phyloP scores from a whole-genome alignment of 1,139 yeast species.

The Meyerozyma sp. region DNA sequence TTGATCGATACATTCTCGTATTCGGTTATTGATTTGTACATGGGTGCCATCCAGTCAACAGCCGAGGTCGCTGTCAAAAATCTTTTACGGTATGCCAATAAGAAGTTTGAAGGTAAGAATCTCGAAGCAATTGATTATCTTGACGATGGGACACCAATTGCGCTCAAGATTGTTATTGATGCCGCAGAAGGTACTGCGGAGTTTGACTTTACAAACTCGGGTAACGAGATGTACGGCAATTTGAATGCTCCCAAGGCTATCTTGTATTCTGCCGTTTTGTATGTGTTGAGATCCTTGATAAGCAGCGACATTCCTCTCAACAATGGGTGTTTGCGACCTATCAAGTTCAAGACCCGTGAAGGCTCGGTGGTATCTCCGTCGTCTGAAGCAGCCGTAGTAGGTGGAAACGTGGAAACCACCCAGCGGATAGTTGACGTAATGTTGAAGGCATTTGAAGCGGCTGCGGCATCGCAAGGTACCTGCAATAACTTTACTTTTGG shows the following conservation, averaged over 20 bases:
- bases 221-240: slow-evolving; percentile 56
- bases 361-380: slow-evolving; percentile 69
- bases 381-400: slow-evolving; percentile 79
- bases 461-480: slow-evolving; percentile 76
- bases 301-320: slow-evolving; percentile 77
- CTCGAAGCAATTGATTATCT: slow-evolving; percentile 34
- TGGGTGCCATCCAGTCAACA: slow-evolving; percentile 39
- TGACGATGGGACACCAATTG: slow-evolving; percentile 42
- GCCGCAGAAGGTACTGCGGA: slow-evolving; percentile 31
- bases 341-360: slow-evolving; percentile 58
- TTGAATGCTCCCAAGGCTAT: slow-evolving; percentile 69
- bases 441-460: slow-evolving; percentile 68
- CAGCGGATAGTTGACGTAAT: slow-evolving; percentile 80
- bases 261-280: slow-evolving; percentile 74
- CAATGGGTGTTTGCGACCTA: slow-evolving; percentile 77
- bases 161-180: slow-evolving; percentile 29
- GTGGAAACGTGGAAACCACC: slow-evolving; percentile 85
- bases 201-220: slow-evolving; percentile 43
- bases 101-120: slow-evolving; percentile 30
- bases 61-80: slow-evolving; percentile 39
- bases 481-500: slow-evolving; percentile 74
- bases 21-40: slow-evolving; percentile 34
- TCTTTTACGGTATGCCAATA: slow-evolving; percentile 29
- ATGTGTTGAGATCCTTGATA: slow-evolving; percentile 70
- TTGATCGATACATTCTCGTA: slow-evolving; percentile 28